These are phyloP conservation scores for Sutorius australiensis DNA, from an alignment of 768 basidiomycete genomes.

Conservation along the genomic window DNA sequence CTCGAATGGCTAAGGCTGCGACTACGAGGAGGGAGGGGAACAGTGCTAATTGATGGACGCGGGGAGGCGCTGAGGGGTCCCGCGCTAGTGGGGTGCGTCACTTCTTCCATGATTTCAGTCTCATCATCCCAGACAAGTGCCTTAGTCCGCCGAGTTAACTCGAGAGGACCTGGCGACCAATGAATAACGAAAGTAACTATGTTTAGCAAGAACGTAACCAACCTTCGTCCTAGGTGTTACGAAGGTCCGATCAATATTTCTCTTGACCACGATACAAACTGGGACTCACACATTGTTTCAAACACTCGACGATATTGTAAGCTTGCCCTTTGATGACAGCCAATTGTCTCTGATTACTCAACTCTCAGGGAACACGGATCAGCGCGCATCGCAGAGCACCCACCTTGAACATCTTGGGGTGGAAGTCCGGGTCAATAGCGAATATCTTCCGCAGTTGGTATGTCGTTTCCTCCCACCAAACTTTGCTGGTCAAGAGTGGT, in stretches of 20 bases:
- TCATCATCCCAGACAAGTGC: slow-evolving; percentile 86
- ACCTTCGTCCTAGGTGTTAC: slow-evolving; percentile 70
- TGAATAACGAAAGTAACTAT: neutral
- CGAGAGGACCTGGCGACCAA: slow-evolving; percentile 66
- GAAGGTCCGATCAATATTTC: slow-evolving; percentile 3
- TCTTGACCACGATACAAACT: neutral
- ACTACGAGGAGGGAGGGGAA: slow-evolving; percentile 50
- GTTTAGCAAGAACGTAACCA: slow-evolving; percentile 13
- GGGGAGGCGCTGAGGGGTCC: slow-evolving; percentile 48
- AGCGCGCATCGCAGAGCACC: slow-evolving; percentile 20
- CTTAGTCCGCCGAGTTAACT: slow-evolving; percentile 79
- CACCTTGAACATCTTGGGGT: slow-evolving; percentile 86
- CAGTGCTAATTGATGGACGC: slow-evolving; percentile 55
- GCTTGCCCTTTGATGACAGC: slow-evolving; percentile 94
- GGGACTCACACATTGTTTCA: slow-evolving; percentile 64
- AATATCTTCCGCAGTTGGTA: slow-evolving; percentile 73
- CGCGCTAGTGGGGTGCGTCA: slow-evolving; percentile 28
- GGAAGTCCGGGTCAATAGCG: slow-evolving; percentile 79
- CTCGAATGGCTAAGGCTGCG: slow-evolving; percentile 58
- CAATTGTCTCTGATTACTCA: slow-evolving; percentile 61
- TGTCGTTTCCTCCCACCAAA: slow-evolving; percentile 90
- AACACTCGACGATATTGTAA: slow-evolving; percentile 83
- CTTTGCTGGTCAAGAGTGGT: slow-evolving; percentile 74
- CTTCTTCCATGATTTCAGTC: slow-evolving; percentile 64
- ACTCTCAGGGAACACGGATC: slow-evolving; percentile 4